Conservation (phyloP, 805 yeast species). For the Cephaloascus fragrans region DNA sequence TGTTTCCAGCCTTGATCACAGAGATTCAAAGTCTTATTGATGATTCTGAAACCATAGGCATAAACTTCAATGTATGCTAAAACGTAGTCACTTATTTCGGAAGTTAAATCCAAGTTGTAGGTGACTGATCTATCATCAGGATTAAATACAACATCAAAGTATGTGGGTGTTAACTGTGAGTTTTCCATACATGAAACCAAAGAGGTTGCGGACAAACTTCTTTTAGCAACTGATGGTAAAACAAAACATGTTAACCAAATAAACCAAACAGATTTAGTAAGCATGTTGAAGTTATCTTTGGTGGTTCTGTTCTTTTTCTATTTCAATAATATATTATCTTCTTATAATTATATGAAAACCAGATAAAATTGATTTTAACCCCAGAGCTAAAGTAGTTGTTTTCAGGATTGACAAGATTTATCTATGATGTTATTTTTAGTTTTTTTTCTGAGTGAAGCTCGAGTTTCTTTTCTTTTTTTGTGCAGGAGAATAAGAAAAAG, state of each 20-base stretch:
- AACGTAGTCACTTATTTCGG: slow-evolving; percentile 59
- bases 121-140: slow-evolving; percentile 61
- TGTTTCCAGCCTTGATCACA: slow-evolving; percentile 72
- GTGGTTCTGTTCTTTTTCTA: no score
- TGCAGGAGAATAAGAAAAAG: no score
- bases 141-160: slow-evolving; percentile 65
- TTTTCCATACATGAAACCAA: slow-evolving; percentile 80
- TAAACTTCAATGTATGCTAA: slow-evolving; percentile 63
- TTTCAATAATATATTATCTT: no score
- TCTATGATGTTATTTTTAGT: no score
- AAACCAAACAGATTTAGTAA: no score
- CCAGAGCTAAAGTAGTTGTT: no score
- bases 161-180: slow-evolving; percentile 62
- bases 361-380: no score
- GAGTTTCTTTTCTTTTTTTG: no score
- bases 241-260: neutral
- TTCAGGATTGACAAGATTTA: no score
- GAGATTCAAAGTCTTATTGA: slow-evolving; percentile 46
- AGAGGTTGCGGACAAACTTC: slow-evolving; percentile 50
- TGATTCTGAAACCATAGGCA: slow-evolving; percentile 78
- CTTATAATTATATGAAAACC: no score
- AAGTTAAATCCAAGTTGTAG: slow-evolving; percentile 60
- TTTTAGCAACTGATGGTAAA: slow-evolving; percentile 7
- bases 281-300: no score
- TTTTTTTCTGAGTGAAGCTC: no score